Base-by-base conservation (phyloP, 2,329 filamentous ascomycete species). In the Fusarium dlaminii region DNA sequence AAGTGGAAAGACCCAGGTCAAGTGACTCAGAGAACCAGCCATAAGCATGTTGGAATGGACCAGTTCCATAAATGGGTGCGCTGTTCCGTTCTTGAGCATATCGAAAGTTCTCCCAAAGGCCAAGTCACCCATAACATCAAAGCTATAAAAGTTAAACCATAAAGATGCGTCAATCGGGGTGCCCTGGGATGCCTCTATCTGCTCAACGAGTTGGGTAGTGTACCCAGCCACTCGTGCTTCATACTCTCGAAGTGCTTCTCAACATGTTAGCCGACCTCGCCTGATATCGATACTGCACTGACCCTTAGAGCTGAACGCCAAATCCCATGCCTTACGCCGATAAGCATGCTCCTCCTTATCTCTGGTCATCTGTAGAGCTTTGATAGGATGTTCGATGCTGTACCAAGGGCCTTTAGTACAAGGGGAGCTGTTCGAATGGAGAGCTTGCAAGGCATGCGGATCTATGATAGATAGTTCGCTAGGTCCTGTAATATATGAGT, bases 221-320 rank as follows among this genome's bases (percentile, higher is more conserved):
- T 45, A 45, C 24, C 42, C n/a, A 45, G 17, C 42, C 11, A 45
- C 42, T 13, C 42, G 42, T 27, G 8, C 24, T 45, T 45, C 42
- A 27, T 45, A 45, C 24, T 45, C 24, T 18, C 42, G 42, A 13
- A 45, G 24, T 27, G 42, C 42, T 45, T 45, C 24, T 45, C 42
- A 45, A 45, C 7, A 20, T 27, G 42, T 45, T 20, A 45, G 42
- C 17, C 24, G 0, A 27, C 8, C 24, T 45, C 17, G 5, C 11
- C 11, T 27, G 17, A 20, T 13, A 9, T 13, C 0, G 5, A 27
- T 13, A 1, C 11, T 20, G 5, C 5, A 45, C 42, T 27, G 1
- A 45, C 42, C 42, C 17, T 45, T 45, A 0, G 42, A 45, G 11
- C 42, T 45, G 42, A 45, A 45, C 8, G 42, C 42, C 42, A 45